A percentile compares a stretch with the other conserved stretches of the same genome.
Evolutionary conservation across 768 basidiomycete genomes (phyloP).

Genomic region (Mycena floridula): DNA sequence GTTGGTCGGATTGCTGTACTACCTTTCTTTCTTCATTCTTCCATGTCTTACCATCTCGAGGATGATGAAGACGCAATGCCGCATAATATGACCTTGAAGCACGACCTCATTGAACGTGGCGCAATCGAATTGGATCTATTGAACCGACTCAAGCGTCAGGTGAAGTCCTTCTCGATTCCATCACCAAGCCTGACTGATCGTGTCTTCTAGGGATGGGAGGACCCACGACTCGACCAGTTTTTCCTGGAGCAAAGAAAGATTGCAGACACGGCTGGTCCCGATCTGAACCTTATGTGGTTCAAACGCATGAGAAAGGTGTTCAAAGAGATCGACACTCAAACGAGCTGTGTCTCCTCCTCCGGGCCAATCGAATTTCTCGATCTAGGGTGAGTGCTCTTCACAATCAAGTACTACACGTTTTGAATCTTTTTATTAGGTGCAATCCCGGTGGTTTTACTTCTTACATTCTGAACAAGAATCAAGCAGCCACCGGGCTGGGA

Average conservation of each 20-base stretch:
- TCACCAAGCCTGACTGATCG: too few relatives aligned
- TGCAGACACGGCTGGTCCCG: background rate
- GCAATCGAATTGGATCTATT: too few relatives aligned
- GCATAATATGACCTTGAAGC: too few relatives aligned
- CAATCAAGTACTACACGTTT: background rate
- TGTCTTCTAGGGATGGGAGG: too few relatives aligned
- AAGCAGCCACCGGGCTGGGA: constrained; percentile 17
- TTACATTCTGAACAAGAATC: constrained; percentile 20
- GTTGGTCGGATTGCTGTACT: too few relatives aligned
- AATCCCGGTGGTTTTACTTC: constrained; percentile 23
- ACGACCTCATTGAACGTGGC: too few relatives aligned
- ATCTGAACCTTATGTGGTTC: constrained; percentile 1
- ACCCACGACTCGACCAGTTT: too few relatives aligned
- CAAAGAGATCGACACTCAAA: constrained; percentile 14
- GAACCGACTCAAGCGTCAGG: too few relatives aligned
- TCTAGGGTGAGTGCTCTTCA: constrained; percentile 13
- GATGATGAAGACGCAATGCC: too few relatives aligned
- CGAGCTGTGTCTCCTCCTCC: constrained; percentile 7
- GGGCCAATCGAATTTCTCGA: constrained; percentile 16
- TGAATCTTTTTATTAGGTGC: constrained; percentile 17
- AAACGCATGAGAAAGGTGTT: constrained; percentile 14
- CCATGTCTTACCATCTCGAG: too few relatives aligned
- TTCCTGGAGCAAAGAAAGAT: background rate
- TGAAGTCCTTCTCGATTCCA: too few relatives aligned
- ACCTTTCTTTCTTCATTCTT: too few relatives aligned